These are phyloP conservation scores for Lactarius akahatsu DNA, from an alignment of 768 basidiomycete genomes.

Conservation along the genomic window DNA sequence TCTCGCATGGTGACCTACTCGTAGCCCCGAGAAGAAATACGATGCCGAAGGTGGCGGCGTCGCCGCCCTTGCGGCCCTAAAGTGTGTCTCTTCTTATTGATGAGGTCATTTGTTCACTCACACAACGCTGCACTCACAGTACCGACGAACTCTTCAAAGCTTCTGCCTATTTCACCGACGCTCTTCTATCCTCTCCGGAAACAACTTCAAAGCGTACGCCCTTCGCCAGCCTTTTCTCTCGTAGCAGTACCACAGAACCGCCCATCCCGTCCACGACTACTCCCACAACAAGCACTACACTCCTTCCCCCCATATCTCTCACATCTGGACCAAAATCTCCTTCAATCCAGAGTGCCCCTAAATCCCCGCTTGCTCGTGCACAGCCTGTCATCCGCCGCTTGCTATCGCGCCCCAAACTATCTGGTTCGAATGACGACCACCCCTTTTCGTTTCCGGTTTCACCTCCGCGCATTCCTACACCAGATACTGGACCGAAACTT, in stretches of 20 bases:
- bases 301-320: slow-evolving; percentile 17
- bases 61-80: slow-evolving; percentile 68
- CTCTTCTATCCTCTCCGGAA: slow-evolving; percentile 31
- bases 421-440: slow-evolving; percentile 17
- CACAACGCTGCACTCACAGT: slow-evolving; percentile 37
- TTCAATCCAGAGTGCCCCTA: slow-evolving; percentile 11
- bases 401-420: slow-evolving; percentile 27
- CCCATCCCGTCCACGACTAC: slow-evolving; percentile 17
- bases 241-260: slow-evolving; percentile 10
- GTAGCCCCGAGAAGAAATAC: slow-evolving; percentile 64
- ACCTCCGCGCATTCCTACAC: slow-evolving; percentile 5
- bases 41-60: slow-evolving; percentile 56
- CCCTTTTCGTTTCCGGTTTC: slow-evolving; percentile 2
- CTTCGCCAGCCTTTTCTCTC: slow-evolving; percentile 4
- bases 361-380: slow-evolving; percentile 23
- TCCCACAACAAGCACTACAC: slow-evolving; percentile 10
- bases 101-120: not conserved
- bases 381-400: slow-evolving; percentile 26
- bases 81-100: slow-evolving; percentile 42
- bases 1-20: not conserved
- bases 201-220: slow-evolving; percentile 4
- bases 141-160: slow-evolving; percentile 78
- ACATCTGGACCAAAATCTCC: slow-evolving; percentile 12
- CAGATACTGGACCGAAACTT: slow-evolving; percentile 36
- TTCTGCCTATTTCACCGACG: slow-evolving; percentile 70